Evolutionary conservation across 2,329 filamentous ascomycete species (phyloP), one percentile per base, ranked within the genome.

Genomic region (Colletotrichum cuscutae): DNA sequence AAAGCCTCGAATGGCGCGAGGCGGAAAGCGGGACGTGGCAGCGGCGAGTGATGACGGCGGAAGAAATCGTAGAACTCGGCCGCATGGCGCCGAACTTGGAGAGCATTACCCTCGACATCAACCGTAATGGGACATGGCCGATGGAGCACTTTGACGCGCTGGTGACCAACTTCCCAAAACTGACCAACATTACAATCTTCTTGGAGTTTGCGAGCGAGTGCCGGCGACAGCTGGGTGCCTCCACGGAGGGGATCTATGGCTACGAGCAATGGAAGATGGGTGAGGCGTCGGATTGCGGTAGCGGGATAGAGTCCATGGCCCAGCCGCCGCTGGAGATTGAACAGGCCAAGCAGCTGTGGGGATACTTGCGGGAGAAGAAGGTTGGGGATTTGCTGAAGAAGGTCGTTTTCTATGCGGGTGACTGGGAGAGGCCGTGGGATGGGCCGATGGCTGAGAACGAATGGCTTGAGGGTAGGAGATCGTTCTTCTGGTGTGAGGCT

Each of bases 181-280:
- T 72, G 4, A 32, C 37, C 4, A 53, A 68, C n/a, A 46, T 66
- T 1, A 74, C 68, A 3, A 26, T 72, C 35, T 72, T 68, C 3
- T 53, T 65, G 59, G 65, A 72, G 66, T 35, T 62, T 22, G 35
- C 68, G 1, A 68, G 64, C 35, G 68, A 71, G 6, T 71, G 68
- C 28, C 68, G 64, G 3, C 46, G 68, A 0, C 68, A 71, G 12
- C 56, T 71, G 1, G 57, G 57, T 7, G 12, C 5, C 15, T 30
- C 28, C 11, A 26, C 8, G 6, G 6, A 15, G 49, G 19, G 24
- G 3, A 32, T 6, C 26, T 42, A 42, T 22, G 37, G 52, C 7
- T 26, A 65, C 49, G 52, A 59, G 3, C 28, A 6, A 3, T 37
- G 37, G 54, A 24, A 22, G 1, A 12, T n/a, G n/a, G 49, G 61